Evolutionary conservation across 1,139 yeast species (phyloP).

Genomic region (Taphrina flavorubra): DNA sequence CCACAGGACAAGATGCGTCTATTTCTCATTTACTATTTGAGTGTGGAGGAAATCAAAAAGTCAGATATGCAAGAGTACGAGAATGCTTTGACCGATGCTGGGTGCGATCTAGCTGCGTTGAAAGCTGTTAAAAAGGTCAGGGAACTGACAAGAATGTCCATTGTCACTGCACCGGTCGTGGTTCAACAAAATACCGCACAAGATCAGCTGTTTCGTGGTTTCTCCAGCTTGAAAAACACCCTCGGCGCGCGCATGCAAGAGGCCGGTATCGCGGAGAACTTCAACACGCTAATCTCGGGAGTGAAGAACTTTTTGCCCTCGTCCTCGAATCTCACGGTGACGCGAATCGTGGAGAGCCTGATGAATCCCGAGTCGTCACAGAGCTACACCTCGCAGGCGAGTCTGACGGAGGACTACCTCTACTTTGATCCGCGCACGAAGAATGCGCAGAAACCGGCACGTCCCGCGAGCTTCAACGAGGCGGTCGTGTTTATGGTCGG

Average conservation of each 20-base stretch:
- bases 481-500: slow-evolving; percentile 92
- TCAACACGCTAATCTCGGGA: slow-evolving; percentile 86
- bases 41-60: slow-evolving; percentile 61
- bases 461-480: slow-evolving; percentile 81
- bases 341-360: slow-evolving; percentile 86
- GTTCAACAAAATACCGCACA: slow-evolving; percentile 44
- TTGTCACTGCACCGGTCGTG: slow-evolving; percentile 47
- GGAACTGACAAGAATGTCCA: slow-evolving; percentile 72
- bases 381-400: slow-evolving; percentile 30
- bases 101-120: slow-evolving; percentile 68
- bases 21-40: slow-evolving; percentile 72
- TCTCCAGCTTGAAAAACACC: slow-evolving; percentile 59
- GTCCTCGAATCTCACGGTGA: slow-evolving; percentile 83
- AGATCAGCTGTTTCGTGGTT: slow-evolving; percentile 64
- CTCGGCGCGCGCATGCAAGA: slow-evolving; percentile 59
- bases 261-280: slow-evolving; percentile 76
- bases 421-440: slow-evolving; percentile 88
- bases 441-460: slow-evolving; percentile 55
- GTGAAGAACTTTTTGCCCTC: slow-evolving; percentile 87
- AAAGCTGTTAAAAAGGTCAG: slow-evolving; percentile 75
- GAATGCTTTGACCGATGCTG: slow-evolving; percentile 63
- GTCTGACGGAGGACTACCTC: slow-evolving; percentile 79
- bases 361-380: slow-evolving; percentile 33
- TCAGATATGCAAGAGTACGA: slow-evolving; percentile 73
- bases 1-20: slow-evolving; percentile 84